Base-by-base conservation (phyloP, 148 eudicot genomes). In the Vaccinium myrtillus region DNA sequence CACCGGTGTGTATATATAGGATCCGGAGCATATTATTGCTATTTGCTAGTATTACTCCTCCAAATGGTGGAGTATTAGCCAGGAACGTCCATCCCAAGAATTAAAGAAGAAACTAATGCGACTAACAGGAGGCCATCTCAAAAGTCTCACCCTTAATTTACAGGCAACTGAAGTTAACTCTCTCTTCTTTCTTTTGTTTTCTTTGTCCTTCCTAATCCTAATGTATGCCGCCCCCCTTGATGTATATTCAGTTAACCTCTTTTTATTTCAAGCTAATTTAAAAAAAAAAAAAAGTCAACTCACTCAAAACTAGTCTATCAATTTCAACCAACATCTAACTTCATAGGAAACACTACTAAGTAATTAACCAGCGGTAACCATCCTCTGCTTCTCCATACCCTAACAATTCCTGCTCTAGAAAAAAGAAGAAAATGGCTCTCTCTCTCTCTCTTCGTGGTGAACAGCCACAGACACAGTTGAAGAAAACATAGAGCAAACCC, bases 261-360 rank as follows among this genome's bases (percentile, higher is more conserved):
- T 32, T 32, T 32, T 32, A 32, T 32, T 32, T 32, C 36, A 32
- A 32, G 1, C 36, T 32, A 32, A 32, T 32, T 32, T 32, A 32
- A 1, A 32, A 32, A 32, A 32, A 32, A 30, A 30, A 32, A 32
- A 32, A 32, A 32, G 1, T 32, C 1, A 77, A 58, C 56, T 79
- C 77, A 51, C 67, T 80, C 49, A 59, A 80, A 54, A 39, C 43
- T 39, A 63, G 77, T 89, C 87, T 78, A 89, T 90, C 88, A 90
- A 85, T 75, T 86, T 85, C 16, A 86, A 90, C 89, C 90, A 91
- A 39, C 43, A 39, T 39, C 21, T 73, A 49, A 70, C 51, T 56
- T 43, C 92, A 88, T 94, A 21, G 95, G 87, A 92, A 87, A 85
- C 84, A 77, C 36, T 32, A 32, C 36, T 32, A 32, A 32, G 5